A percentile compares a stretch with the other conserved stretches of the same genome.
These are phyloP conservation scores for Xylaria sp. DNA, from an alignment of 2,329 filamentous ascomycete genomes.

Conservation along the genomic window DNA sequence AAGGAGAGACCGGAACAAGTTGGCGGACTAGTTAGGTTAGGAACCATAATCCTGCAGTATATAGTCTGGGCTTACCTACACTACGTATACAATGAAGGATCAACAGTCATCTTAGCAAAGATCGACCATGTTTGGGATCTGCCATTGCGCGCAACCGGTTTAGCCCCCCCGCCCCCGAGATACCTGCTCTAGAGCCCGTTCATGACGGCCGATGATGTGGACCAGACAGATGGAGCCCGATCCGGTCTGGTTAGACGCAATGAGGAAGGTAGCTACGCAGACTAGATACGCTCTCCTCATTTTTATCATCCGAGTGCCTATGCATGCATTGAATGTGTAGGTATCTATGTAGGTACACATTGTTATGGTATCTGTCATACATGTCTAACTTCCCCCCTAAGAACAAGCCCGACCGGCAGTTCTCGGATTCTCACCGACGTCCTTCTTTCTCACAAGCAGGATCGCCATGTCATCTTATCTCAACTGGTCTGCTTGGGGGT, in stretches of 20 bases:
- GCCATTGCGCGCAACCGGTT: neutral
- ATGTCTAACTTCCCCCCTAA: neutral
- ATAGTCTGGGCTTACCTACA: too few relatives aligned
- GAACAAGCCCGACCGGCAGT: neutral
- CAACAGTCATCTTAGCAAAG: too few relatives aligned
- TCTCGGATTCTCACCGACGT: neutral
- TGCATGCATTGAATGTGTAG: neutral
- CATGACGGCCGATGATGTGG: neutral
- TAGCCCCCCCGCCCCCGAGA: neutral
- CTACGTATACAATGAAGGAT: too few relatives aligned
- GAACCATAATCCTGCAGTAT: too few relatives aligned
- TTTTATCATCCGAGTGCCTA: neutral
- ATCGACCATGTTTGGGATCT: too few relatives aligned
- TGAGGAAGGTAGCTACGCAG: slow-evolving; percentile 15
- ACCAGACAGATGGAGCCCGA: neutral
- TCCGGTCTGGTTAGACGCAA: slow-evolving; percentile 4
- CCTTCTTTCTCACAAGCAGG: neutral
- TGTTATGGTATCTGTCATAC: neutral
- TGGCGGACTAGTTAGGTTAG: too few relatives aligned
- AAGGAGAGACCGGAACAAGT: too few relatives aligned
- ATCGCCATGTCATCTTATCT: neutral
- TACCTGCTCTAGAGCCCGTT: too few relatives aligned
- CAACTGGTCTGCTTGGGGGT: neutral
- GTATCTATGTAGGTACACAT: neutral
- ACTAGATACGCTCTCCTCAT: neutral